Evolutionary conservation across 2,329 filamentous ascomycete genomes (phyloP).

Genomic region (Chaetomium globosum): DNA sequence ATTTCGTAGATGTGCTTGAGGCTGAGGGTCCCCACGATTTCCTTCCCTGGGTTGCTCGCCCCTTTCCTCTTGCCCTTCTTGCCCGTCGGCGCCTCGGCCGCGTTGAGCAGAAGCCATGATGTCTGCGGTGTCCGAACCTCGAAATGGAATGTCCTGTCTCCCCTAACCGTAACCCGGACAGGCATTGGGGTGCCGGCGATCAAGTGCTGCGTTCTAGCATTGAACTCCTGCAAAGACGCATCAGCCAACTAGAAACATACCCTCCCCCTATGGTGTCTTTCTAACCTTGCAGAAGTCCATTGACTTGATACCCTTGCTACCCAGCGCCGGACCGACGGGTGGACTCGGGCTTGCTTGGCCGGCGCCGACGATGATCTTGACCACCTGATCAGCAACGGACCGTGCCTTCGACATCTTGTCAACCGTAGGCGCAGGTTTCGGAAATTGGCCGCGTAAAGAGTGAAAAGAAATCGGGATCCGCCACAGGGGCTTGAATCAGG

Average conservation of each 20-base stretch:
- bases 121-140: constrained; percentile 94
- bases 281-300: constrained; percentile 99
- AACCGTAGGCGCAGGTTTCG: constrained; percentile 15
- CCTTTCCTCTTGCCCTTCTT: constrained; percentile 81
- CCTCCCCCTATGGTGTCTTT: background rate
- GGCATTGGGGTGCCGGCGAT: constrained; percentile 81
- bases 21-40: constrained; percentile 80
- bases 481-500: constrained; percentile 1
- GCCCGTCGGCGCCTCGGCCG: constrained; percentile 70
- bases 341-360: constrained; percentile 94
- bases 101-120: constrained; percentile 82
- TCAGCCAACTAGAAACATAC: constrained; percentile 5
- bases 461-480: background rate
- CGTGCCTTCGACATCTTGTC: constrained; percentile 56
- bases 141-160: constrained; percentile 91
- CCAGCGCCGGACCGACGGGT: constrained; percentile 92
- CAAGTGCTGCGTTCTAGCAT: constrained; percentile 87
- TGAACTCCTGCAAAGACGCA: constrained; percentile 76
- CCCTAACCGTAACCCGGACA: constrained; percentile 85
- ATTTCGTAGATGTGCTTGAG: constrained; percentile 98
- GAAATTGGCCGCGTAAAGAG: constrained; percentile 5
- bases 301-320: constrained; percentile 96
- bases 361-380: constrained; percentile 96
- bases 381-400: constrained; percentile 66
- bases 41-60: constrained; percentile 71